Base-by-base conservation (phyloP, 306 rosid species). In the Cucurbita ficifolia region DNA sequence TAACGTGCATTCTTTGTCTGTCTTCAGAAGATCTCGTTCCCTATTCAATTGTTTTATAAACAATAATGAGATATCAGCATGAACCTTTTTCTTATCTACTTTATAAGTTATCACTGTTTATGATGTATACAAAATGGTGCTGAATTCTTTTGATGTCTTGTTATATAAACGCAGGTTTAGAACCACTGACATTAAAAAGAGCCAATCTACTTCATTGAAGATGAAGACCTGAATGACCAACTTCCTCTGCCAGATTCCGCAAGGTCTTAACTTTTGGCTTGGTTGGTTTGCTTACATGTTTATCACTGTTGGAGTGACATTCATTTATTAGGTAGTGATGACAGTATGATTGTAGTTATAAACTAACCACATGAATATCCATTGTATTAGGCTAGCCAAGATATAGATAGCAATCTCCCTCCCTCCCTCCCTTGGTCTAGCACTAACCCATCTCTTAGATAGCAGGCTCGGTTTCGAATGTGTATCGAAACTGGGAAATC, bases 291-390 rank as follows among this genome's bases (percentile, higher is more conserved):
- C 16, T 50, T 50, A 1, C 33, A 70, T 46, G 22, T 70, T 70
- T 54, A n/a, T n/a, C n/a, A n/a, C n/a, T n/a, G n/a, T n/a, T n/a
- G 3, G 76, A 51, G 36, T 35, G 49, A 53, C 3, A 39, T 72
- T 51, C 62, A 51, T 35, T 54, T 50, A 10, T 54, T 72, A 53
- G 49, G 35, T 38, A 54, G 43, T 36, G 63, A 36, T 72, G 63
- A 70, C 29, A 51, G 39, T 70, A 70, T 13, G 39, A 16, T 45
- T 65, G 53, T 53, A 43, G 72, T 63, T 65, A 53, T 48, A 49
- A 36, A 71, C 75, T 71, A 71, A 72, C 76, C 76, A 72, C 62
- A 53, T 52, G 40, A 68, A 68, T 11, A 46, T 48, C 55, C 40
- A 46, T 45, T 24, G 70, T 40, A 65, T 65, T 42, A 65, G 72